These are phyloP conservation scores for Apiospora sp. DNA, from an alignment of 2,329 filamentous ascomycete genomes.

Conservation along the genomic window DNA sequence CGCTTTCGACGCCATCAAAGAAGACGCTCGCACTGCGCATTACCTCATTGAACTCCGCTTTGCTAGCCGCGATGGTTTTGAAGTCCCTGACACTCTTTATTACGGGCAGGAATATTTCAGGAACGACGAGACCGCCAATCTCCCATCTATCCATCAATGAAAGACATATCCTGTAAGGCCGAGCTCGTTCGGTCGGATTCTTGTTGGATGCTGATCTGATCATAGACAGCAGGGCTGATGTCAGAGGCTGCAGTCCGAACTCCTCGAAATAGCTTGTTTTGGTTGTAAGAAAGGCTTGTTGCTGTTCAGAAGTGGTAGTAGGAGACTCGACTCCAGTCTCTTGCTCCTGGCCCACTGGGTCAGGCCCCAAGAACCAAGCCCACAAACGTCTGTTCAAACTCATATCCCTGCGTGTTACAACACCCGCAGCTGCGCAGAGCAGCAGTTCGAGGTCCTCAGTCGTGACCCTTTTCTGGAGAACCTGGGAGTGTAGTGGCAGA, in stretches of 20 bases:
- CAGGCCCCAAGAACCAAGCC: slow-evolving; percentile 93
- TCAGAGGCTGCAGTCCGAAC: slow-evolving; percentile 78
- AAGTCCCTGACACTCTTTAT: slow-evolving; percentile 82
- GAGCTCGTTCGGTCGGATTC: slow-evolving; percentile 73
- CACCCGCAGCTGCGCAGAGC: slow-evolving; percentile 82
- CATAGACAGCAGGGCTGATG: slow-evolving; percentile 78
- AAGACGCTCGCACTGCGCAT: slow-evolving; percentile 93
- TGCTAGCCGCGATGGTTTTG: slow-evolving; percentile 69
- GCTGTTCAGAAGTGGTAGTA: slow-evolving; percentile 50
- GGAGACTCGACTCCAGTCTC: slow-evolving; percentile 58
- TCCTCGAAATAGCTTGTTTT: slow-evolving; percentile 84
- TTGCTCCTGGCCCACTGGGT: slow-evolving; percentile 57
- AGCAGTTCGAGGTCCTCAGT: slow-evolving; percentile 81
- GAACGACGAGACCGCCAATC: slow-evolving; percentile 88
- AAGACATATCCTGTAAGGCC: slow-evolving; percentile 89
- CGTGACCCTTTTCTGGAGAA: slow-evolving; percentile 79
- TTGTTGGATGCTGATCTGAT: slow-evolving; percentile 63
- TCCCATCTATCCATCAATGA: slow-evolving; percentile 99
- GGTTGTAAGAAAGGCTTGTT: slow-evolving; percentile 57
- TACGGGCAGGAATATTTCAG: slow-evolving; percentile 86
- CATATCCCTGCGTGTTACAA: slow-evolving; percentile 93
- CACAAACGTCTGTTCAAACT: slow-evolving; percentile 94
- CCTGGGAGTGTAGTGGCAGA: slow-evolving; percentile 81
- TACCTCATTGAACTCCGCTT: slow-evolving; percentile 82
- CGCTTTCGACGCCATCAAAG: slow-evolving; percentile 96